Base-by-base conservation (phyloP, 192 early-diverging fungal species). In the Cladochytrium replicatum region DNA sequence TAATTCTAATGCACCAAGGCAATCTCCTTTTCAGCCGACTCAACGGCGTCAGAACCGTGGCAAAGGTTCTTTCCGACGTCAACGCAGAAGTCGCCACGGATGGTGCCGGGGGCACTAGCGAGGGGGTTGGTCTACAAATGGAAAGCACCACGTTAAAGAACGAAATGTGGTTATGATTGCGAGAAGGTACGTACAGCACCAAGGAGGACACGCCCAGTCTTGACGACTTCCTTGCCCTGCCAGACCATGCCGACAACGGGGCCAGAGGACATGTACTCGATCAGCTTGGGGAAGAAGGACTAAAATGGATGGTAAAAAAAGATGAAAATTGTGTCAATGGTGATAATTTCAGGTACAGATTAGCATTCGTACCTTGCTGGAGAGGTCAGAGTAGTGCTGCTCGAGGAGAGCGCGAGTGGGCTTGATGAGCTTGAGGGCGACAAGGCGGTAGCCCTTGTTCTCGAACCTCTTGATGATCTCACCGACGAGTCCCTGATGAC, bases 231-330 rank as follows among this genome's bases (percentile, higher is more conserved):
- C 81, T 89, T 89, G 50, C 92, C 92, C 59, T 71, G 64, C 82
- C 86, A 90, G 54, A 95, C 92, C 85, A 95, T 91, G 64, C 78
- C 90, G 49, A 89, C 89, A 52, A 95, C 92, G 57, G 92, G 92
- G 44, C 92, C 92, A 31, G 88, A 88, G 58, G 77, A 68, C 88
- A 93, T 93, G 80, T 80, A 75, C 48, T 55, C 45, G 44, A 75
- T 75, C 29, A 93, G 74, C 54, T 77, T 74, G 63, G 86, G 82
- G 83, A 95, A 95, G 81, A 95, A 93, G 51, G 80, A 61, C 32
- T 44, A 17, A 37, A 37, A 37, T 13, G 13, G 34, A 37, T 13
- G n/a, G n/a, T n/a, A n/a, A n/a, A n/a, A n/a, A n/a, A n/a, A n/a
- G n/a, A n/a, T n/a, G n/a, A n/a, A n/a, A n/a, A n/a, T n/a, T n/a